These are phyloP conservation scores for Periconia sp. DNA, from an alignment of 2,329 filamentous ascomycete genomes.

Conservation along the genomic window DNA sequence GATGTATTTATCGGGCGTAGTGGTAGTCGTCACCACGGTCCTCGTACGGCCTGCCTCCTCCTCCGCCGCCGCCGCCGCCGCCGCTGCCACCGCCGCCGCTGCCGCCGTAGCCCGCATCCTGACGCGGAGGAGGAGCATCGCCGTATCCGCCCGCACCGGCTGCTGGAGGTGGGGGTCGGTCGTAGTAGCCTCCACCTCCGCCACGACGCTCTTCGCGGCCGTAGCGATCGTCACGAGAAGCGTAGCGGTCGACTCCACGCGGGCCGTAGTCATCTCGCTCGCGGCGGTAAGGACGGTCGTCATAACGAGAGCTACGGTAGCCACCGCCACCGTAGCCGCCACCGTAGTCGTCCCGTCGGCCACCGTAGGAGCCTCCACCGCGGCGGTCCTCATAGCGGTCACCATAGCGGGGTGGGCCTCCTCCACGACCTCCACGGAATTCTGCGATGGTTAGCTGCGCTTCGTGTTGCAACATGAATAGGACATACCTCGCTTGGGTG, in stretches of 20 bases:
- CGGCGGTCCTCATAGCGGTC: constrained; percentile 57
- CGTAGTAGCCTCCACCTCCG: constrained; percentile 62
- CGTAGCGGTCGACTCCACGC: constrained; percentile 59
- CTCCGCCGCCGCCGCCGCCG: constrained; percentile 32
- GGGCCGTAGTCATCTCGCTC: constrained; percentile 51
- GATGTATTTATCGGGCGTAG: constrained; percentile 47
- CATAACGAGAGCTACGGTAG: constrained; percentile 50
- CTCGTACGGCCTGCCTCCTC: constrained; percentile 46
- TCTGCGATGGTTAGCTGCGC: constrained; percentile 41
- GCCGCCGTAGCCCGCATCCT: constrained; percentile 41
- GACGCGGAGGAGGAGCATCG: constrained; percentile 44
- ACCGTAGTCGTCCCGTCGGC: constrained; percentile 51
- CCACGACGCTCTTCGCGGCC: constrained; percentile 58
- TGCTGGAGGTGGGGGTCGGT: constrained; percentile 53
- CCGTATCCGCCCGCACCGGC: constrained; percentile 38
- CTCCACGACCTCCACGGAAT: constrained; percentile 53
- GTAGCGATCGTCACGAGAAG: constrained; percentile 66
- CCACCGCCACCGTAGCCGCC: constrained; percentile 49
- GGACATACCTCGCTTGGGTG: constrained; percentile 88
- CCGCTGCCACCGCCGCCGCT: too few species aligned
- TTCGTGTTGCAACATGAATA: constrained; percentile 14
- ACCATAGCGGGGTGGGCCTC: constrained; percentile 56
- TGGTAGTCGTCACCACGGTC: constrained; percentile 51
- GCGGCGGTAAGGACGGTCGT: constrained; percentile 50
- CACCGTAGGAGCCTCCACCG: constrained; percentile 51